Percentiles rank a stretch among this genome's conserved stretches.
Conservation (phyloP, 2,329 filamentous ascomycete species). For the Pseudogymnoascus sp. region DNA sequence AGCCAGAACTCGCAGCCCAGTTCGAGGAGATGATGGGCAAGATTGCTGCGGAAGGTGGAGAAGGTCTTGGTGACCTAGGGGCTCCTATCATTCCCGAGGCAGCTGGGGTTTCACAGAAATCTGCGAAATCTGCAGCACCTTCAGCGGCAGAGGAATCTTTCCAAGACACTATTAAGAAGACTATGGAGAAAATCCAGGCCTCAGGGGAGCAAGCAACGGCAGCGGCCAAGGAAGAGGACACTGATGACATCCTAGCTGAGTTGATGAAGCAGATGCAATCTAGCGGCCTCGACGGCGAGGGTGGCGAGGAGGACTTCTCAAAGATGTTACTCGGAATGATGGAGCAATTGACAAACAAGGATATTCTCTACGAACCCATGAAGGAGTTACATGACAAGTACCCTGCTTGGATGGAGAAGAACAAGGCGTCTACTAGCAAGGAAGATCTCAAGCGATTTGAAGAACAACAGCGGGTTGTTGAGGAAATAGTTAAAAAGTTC, state of each 20-base stretch:
- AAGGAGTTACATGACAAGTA: conserved; percentile 93
- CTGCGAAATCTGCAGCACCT: conserved; percentile 20
- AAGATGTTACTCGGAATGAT: conserved; percentile 97
- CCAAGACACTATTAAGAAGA: conserved; percentile 84
- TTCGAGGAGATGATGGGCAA: conserved; percentile 73
- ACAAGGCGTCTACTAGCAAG: conserved; percentile 53
- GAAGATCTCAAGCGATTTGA: conserved; percentile 75
- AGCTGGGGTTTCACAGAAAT: conserved; percentile 17
- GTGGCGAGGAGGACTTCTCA: conserved; percentile 75
- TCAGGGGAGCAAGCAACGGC: conserved; percentile 81
- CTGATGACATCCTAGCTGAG: conserved; percentile 80
- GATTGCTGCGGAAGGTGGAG: conserved; percentile 43
- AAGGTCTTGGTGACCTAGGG: conserved; percentile 29
- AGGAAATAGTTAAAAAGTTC: conserved; percentile 82
- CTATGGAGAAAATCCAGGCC: conserved; percentile 92
- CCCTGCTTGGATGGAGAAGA: conserved; percentile 77
- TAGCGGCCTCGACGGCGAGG: conserved; percentile 47
- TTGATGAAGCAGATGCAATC: conserved; percentile 83
- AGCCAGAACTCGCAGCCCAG: conserved; percentile 68
- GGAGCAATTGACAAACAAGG: conserved; percentile 97
- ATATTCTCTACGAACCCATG: conserved; percentile 97
- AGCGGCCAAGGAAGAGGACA: conserved; percentile 57
- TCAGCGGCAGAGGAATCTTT: conserved; percentile 56
- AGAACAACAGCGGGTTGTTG: conserved; percentile 69
- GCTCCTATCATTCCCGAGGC: conserved; percentile 17